phyloP scores from a whole-genome alignment of 2,329 filamentous ascomycete genomes.

The Pyricularia grisea region DNA sequence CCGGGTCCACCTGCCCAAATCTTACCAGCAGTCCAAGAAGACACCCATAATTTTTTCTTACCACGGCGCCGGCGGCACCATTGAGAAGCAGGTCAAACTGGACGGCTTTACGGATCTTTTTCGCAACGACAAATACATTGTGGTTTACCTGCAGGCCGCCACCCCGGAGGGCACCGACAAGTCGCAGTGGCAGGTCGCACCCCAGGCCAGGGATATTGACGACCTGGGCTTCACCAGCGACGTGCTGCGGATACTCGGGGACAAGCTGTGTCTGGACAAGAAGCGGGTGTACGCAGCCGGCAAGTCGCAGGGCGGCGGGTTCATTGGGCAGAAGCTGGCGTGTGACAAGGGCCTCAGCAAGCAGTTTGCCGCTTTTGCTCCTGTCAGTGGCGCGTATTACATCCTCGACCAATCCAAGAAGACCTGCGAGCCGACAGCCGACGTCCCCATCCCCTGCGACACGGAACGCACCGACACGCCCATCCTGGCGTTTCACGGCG shows the following conservation, averaged over 20 bases:
- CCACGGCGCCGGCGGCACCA: conserved; percentile 2
- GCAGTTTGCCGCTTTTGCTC: conserved; percentile 30
- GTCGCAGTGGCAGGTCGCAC: conserved; percentile 2
- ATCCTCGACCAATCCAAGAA: conserved; percentile 14
- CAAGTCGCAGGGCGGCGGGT: conserved; percentile 34
- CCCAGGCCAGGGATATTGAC: not conserved
- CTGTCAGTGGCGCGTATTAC: conserved; percentile 32
- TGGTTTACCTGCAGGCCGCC: not conserved
- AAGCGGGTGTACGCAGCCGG: conserved; percentile 32
- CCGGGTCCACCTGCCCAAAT: not conserved
- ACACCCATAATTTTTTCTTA: not conserved
- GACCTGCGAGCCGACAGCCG: not conserved
- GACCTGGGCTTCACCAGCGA: conserved; percentile 1
- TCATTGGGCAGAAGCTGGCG: conserved; percentile 27
- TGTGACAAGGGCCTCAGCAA: conserved; percentile 25
- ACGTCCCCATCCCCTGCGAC: conserved; percentile 18
- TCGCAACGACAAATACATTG: conserved; percentile 1
- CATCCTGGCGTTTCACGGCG: conserved; percentile 36
- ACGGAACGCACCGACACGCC: conserved; percentile 27
- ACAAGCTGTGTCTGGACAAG: conserved; percentile 24
- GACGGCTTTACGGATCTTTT: not conserved
- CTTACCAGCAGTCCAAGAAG: not conserved
- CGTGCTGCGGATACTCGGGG: not conserved
- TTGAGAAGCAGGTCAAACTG: conserved; percentile 1
- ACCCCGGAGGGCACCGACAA: not conserved